These are phyloP conservation scores for Aspergillus cristatus DNA, from an alignment of 495 filamentous ascomycete species.

Conservation along the genomic window DNA sequence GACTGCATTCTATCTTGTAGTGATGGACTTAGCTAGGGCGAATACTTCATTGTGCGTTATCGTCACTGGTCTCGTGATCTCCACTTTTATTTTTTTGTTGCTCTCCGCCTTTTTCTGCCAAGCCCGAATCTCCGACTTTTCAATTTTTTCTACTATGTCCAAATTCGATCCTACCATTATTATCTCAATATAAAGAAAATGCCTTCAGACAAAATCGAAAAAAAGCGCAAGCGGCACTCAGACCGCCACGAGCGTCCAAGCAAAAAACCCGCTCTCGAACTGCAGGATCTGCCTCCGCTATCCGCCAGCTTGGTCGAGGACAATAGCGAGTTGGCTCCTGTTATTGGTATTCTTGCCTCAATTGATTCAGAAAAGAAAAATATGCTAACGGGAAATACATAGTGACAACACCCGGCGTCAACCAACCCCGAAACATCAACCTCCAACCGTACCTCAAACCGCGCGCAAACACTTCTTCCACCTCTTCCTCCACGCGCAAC, in stretches of 20 bases:
- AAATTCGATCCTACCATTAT: background rate
- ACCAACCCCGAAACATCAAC: slow-evolving; percentile 42
- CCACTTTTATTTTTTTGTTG: background rate
- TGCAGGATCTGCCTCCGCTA: slow-evolving; percentile 29
- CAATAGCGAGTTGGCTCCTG: slow-evolving; percentile 50
- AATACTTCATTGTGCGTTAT: background rate
- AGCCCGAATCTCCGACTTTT: background rate
- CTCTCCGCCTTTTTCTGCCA: slow-evolving; percentile 2
- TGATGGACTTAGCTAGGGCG: no score
- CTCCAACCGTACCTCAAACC: slow-evolving; percentile 57
- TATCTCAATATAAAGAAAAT: slow-evolving; percentile 22
- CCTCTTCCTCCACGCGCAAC: slow-evolving; percentile 30
- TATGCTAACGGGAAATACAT: slow-evolving; percentile 9
- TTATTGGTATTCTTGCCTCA: slow-evolving; percentile 45
- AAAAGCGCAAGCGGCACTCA: slow-evolving; percentile 65
- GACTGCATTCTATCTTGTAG: no score
- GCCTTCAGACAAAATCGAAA: slow-evolving; percentile 44
- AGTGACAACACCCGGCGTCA: slow-evolving; percentile 65
- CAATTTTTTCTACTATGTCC: slow-evolving; percentile 1
- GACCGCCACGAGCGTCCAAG: slow-evolving; percentile 45
- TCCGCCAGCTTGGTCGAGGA: slow-evolving; percentile 52
- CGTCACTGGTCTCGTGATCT: background rate
- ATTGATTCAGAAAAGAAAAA: no score
- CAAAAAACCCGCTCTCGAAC: slow-evolving; percentile 54
- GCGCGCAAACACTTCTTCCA: slow-evolving; percentile 29